Conservation (phyloP, 805 yeast genomes). For the Ogataea siamensis region DNA sequence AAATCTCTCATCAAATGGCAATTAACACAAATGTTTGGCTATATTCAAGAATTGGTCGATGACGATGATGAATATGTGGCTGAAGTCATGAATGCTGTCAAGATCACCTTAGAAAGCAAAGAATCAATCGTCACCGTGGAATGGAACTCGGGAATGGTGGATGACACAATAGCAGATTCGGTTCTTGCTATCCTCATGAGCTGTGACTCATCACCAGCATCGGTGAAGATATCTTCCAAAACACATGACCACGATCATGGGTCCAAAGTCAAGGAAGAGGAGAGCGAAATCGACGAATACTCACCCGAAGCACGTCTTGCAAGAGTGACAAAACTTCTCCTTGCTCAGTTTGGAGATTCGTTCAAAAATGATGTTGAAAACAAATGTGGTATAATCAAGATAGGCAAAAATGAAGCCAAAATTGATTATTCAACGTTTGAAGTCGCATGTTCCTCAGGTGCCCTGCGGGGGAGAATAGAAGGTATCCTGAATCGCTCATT, state of each 20-base stretch:
- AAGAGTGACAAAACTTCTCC: slow-evolving; percentile 60
- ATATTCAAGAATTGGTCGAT: slow-evolving; percentile 60
- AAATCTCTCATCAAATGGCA: slow-evolving; percentile 84
- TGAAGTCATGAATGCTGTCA: slow-evolving; percentile 64
- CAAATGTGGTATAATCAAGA: slow-evolving; percentile 55
- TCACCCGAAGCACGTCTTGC: slow-evolving; percentile 40
- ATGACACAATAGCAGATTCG: slow-evolving; percentile 93
- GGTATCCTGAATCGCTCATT: slow-evolving; percentile 77
- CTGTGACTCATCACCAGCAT: slow-evolving; percentile 92
- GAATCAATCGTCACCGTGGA: slow-evolving; percentile 61
- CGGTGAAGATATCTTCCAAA: slow-evolving; percentile 80
- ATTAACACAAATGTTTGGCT: slow-evolving; percentile 92
- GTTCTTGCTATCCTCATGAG: slow-evolving; percentile 86
- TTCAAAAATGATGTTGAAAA: slow-evolving; percentile 43
- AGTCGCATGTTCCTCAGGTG: slow-evolving; percentile 70
- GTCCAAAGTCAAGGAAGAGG: slow-evolving; percentile 14
- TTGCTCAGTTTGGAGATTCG: slow-evolving; percentile 87
- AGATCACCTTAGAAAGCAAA: slow-evolving; percentile 45
- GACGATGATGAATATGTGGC: slow-evolving; percentile 49
- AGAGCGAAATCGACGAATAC: slow-evolving; percentile 21
- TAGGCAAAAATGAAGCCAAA: slow-evolving; percentile 74
- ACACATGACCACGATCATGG: slow-evolving; percentile 38
- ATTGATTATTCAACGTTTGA: slow-evolving; percentile 62
- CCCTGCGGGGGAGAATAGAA: slow-evolving; percentile 76
- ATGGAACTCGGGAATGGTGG: slow-evolving; percentile 88